These are phyloP conservation scores for Apophysomyces ossiformis DNA, from an alignment of 371 early-diverging fungal species.

Conservation along the genomic window DNA sequence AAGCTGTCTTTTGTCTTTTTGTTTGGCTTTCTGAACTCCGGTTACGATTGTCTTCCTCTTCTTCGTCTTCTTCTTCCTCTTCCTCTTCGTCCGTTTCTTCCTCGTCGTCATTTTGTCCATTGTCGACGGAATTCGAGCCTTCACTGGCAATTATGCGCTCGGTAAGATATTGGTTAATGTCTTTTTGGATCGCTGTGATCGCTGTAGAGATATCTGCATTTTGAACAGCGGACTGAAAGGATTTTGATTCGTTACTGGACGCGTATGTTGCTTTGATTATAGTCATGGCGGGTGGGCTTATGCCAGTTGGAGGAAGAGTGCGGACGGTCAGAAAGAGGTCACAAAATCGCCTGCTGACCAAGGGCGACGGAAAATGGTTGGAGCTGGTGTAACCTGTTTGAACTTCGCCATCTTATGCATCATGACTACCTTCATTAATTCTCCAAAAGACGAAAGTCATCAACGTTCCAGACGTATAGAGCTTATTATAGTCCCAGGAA, in stretches of 20 bases:
- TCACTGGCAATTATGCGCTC: conserved; percentile 19
- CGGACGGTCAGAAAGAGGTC: no score
- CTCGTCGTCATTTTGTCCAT: conserved; percentile 20
- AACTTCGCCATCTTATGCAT: not conserved
- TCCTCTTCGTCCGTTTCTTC: conserved; percentile 26
- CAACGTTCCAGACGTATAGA: conserved; percentile 51
- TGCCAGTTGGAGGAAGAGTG: no score
- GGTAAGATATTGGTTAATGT: conserved; percentile 25
- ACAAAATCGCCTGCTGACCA: no score
- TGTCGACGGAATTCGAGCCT: conserved; percentile 2
- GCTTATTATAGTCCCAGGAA: conserved; percentile 57
- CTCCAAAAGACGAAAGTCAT: conserved; percentile 23
- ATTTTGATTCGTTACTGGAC: not conserved
- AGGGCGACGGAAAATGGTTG: no score
- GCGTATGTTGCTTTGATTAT: conserved; percentile 10
- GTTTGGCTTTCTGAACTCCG: no score
- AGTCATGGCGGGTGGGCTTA: not conserved
- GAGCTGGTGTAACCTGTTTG: not conserved
- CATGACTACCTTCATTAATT: conserved; percentile 22
- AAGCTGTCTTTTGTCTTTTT: no score
- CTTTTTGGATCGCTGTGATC: conserved; percentile 19
- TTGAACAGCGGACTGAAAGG: not conserved
- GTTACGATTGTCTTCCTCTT: no score
- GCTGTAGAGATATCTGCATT: conserved; percentile 5
- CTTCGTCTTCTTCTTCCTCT: not conserved